Percentiles rank a stretch among this genome's conserved stretches.
phyloP scores from a whole-genome alignment of 768 basidiomycete species.

The Russula sp. region DNA sequence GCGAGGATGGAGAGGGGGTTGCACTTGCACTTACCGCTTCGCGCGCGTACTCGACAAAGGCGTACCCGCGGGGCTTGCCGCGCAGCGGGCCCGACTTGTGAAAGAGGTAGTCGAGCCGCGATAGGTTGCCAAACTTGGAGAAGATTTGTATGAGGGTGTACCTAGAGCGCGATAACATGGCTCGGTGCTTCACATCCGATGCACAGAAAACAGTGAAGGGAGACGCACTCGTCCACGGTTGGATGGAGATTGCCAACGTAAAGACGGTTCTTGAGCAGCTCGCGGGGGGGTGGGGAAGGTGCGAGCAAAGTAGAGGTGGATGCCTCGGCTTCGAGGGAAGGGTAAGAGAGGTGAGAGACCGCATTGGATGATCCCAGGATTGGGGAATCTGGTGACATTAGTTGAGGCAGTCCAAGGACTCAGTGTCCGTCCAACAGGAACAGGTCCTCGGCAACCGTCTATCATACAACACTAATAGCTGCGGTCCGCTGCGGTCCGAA shows the following conservation, averaged over 20 bases:
- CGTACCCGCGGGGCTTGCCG: conserved; percentile 94
- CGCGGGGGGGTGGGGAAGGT: conserved; percentile 24
- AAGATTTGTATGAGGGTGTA: conserved; percentile 87
- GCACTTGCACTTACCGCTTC: conserved; percentile 53
- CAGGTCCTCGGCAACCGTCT: no score
- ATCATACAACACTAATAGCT: no score
- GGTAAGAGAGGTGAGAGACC: conserved; percentile 28
- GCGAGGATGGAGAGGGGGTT: conserved; percentile 28
- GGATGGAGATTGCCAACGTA: conserved; percentile 89
- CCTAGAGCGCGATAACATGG: conserved; percentile 35
- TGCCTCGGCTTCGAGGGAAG: conserved; percentile 18
- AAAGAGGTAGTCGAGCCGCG: conserved; percentile 91
- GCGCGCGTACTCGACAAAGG: conserved; percentile 81
- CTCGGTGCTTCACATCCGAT: no score
- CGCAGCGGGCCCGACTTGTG: conserved; percentile 86
- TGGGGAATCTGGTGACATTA: neutral
- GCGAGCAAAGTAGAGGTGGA: conserved; percentile 20
- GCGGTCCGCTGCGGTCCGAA: conserved; percentile 6
- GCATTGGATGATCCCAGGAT: neutral
- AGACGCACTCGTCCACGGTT: conserved; percentile 74
- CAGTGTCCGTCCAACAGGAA: no score
- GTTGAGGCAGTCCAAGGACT: neutral
- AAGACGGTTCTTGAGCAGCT: conserved; percentile 60
- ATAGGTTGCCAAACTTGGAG: conserved; percentile 86
- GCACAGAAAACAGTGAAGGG: neutral